A percentile compares a stretch with the other conserved stretches of the same genome.
Evolutionary conservation across 106 monocot species (phyloP).

Genomic region (Hemerocallis citrina): DNA sequence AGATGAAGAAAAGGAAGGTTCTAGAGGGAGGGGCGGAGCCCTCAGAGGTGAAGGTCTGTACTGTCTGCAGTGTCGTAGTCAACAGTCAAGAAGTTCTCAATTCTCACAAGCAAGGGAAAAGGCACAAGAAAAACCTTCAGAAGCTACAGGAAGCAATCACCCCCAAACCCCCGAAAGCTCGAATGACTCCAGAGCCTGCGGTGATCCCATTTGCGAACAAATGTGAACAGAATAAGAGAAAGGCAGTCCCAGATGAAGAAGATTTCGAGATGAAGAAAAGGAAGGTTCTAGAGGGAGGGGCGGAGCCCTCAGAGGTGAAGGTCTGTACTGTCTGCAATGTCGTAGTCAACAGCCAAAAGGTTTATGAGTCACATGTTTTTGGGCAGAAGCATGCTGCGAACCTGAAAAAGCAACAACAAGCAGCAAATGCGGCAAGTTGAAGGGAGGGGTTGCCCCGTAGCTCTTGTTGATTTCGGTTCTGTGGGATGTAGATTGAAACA

Average conservation of each 20-base stretch:
- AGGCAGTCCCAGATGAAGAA: conserved; percentile 1
- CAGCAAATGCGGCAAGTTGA: no score
- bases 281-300: conserved; percentile 27
- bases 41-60: no score
- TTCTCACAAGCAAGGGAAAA: conserved; percentile 31
- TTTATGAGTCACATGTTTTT: conserved; percentile 26
- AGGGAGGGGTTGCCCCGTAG: no score
- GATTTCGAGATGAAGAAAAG: conserved; percentile 36
- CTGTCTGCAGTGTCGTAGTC: conserved; percentile 23
- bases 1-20: no score
- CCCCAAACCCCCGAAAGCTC: conserved; percentile 5
- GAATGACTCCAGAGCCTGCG: no score
- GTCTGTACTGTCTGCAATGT: conserved; percentile 35
- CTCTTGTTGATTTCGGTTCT: no score
- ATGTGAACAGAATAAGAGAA: conserved; percentile 23
- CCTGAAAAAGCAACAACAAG: conserved; percentile 25
- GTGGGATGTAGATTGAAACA: no score
- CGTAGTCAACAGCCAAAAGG: conserved; percentile 33
- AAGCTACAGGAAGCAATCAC: conserved; percentile 22
- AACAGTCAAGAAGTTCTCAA: conserved; percentile 26
- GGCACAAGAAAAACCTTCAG: conserved; percentile 30
- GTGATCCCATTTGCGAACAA: no score
- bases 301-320: conserved; percentile 15
- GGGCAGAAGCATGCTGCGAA: conserved; percentile 35
- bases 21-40: no score